A percentile compares a stretch with the other conserved stretches of the same genome.
Conservation (phyloP, 805 yeast genomes). For the Myxozyma lipomycoides region DNA sequence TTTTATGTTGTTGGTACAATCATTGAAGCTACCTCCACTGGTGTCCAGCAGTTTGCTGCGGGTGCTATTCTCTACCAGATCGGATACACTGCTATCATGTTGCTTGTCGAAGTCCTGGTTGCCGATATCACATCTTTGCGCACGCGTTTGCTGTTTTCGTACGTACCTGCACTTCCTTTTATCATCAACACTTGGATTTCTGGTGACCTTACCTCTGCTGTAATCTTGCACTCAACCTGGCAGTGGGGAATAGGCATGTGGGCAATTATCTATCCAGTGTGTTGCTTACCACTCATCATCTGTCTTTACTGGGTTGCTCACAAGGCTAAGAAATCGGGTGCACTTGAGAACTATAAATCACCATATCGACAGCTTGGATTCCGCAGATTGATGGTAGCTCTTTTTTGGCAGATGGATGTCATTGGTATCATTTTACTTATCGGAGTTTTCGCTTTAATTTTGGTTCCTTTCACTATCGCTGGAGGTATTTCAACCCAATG, state of each 20-base stretch:
- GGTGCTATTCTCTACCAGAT: constrained; percentile 55
- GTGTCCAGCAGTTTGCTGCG: constrained; percentile 57
- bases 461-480: constrained; percentile 72
- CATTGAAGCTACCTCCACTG: constrained; percentile 56
- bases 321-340: constrained; percentile 41
- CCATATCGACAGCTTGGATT: constrained; percentile 40
- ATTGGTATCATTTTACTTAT: constrained; percentile 57
- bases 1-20: constrained; percentile 62
- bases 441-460: constrained; percentile 56
- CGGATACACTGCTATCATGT: constrained; percentile 62
- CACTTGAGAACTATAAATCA: constrained; percentile 40
- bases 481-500: constrained; percentile 58
- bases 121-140: constrained; percentile 66
- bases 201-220: constrained; percentile 47
- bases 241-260: constrained; percentile 77
- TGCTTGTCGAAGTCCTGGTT: constrained; percentile 53
- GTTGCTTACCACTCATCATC: constrained; percentile 56
- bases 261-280: constrained; percentile 70
- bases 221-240: constrained; percentile 41
- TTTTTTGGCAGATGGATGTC: constrained; percentile 62
- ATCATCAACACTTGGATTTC: constrained; percentile 76
- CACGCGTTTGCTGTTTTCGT: constrained; percentile 65
- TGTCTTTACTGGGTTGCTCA: constrained; percentile 57
- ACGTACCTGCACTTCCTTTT: constrained; percentile 66
- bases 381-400: constrained; percentile 16